A percentile compares a stretch with the other conserved stretches of the same genome.
These are phyloP conservation scores for Ophidiomyces ophidiicola DNA, from an alignment of 2,329 filamentous ascomycete species.

Conservation along the genomic window DNA sequence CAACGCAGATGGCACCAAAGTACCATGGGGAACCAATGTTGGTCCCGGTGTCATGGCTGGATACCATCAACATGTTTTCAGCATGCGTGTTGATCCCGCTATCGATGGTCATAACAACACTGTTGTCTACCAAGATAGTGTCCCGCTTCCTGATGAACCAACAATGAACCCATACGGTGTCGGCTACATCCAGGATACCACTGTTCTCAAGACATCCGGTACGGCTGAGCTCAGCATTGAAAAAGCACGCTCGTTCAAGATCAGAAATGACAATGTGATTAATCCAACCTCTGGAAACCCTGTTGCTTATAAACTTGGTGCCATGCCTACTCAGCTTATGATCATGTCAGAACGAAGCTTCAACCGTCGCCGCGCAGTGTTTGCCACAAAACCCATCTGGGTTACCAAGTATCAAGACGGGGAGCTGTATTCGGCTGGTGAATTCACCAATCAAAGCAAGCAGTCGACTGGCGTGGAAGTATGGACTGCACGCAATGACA, in stretches of 20 bases:
- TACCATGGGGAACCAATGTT: conserved; percentile 56
- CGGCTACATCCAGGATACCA: conserved; percentile 40
- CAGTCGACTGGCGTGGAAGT: conserved; percentile 42
- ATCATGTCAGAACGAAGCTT: conserved; percentile 39
- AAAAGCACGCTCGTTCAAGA: conserved; percentile 46
- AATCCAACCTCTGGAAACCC: conserved; percentile 45
- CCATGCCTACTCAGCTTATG: conserved; percentile 47
- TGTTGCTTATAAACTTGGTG: conserved; percentile 46
- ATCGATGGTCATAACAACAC: conserved; percentile 46
- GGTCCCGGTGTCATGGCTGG: conserved; percentile 56
- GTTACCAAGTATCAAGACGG: conserved; percentile 43
- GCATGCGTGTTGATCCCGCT: conserved; percentile 51
- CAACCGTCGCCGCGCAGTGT: conserved; percentile 42
- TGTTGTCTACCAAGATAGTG: conserved; percentile 47
- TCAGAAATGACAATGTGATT: conserved; percentile 40
- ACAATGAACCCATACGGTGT: conserved; percentile 41
- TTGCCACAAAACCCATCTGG: conserved; percentile 45
- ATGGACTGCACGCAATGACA: conserved; percentile 39
- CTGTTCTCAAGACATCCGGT: conserved; percentile 36
- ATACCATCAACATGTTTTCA: conserved; percentile 70
- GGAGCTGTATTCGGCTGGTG: conserved; percentile 43
- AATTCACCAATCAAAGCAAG: conserved; percentile 47
- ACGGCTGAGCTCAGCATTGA: conserved; percentile 39
- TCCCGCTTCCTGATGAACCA: conserved; percentile 46
- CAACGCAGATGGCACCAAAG: conserved; percentile 44